Evolutionary conservation across 352 stramenopile species (phyloP).

Genomic region (Phytopythium aichiense): DNA sequence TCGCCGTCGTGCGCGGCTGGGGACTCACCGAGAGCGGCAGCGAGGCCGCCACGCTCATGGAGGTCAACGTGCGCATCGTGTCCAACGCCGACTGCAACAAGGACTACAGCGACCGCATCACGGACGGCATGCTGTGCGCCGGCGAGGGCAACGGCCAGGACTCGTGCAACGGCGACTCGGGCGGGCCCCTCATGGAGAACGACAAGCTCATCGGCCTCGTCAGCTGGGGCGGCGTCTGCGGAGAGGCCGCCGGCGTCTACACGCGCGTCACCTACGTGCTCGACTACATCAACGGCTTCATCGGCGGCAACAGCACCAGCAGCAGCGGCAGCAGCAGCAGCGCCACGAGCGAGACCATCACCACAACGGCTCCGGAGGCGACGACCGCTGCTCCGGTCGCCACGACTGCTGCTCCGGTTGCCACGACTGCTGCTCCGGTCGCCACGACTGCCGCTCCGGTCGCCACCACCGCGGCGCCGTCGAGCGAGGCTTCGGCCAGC

Average conservation of each 20-base stretch:
- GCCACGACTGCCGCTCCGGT: conserved; percentile 1
- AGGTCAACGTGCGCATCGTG: conserved; percentile 56
- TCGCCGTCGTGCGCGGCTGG: conserved; percentile 57
- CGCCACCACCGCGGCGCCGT: not conserved
- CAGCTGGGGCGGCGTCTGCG: conserved; percentile 60
- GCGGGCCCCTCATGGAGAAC: conserved; percentile 48
- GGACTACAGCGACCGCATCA: conserved; percentile 50
- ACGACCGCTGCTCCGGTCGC: not conserved
- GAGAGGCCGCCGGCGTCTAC: conserved; percentile 52
- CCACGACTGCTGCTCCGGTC: conserved; percentile 4
- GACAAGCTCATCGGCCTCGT: conserved; percentile 58
- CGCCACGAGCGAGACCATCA: not conserved
- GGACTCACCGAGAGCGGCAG: conserved; percentile 45
- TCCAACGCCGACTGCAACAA: conserved; percentile 59
- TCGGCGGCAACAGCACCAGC: conserved; percentile 14
- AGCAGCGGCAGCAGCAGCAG: conserved; percentile 18
- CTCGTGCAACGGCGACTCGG: conserved; percentile 68
- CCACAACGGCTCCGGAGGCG: conserved; percentile 4
- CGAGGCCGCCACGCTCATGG: conserved; percentile 34
- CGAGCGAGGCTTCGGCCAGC: conserved; percentile 10
- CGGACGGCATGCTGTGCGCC: conserved; percentile 56
- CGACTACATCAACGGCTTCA: conserved; percentile 54
- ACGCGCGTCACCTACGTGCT: conserved; percentile 41
- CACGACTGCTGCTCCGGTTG: conserved; percentile 8
- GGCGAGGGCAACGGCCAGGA: conserved; percentile 43